Evolutionary conservation across 345 rosid genomes (phyloP), one percentile per base, ranked within the genome.

Genomic region (Sonneratia caseolaris): DNA sequence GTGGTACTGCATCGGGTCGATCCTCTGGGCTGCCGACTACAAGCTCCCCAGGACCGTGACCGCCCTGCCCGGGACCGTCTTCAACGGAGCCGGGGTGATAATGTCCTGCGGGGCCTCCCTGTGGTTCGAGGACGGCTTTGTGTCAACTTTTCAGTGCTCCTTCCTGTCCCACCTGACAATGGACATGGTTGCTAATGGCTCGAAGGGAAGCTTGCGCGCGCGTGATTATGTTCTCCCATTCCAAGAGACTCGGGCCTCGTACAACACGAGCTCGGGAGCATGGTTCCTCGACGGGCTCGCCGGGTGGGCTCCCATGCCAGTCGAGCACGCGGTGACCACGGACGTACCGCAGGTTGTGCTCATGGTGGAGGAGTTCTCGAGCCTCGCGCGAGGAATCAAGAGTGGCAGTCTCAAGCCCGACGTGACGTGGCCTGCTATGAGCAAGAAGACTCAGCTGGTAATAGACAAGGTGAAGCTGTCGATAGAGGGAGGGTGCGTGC

Each of bases 1-100:
- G 53, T 74, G 77, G 77, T 74, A 74, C 64, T 74, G 77, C 77
- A 74, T 74, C 62, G 35, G 69, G n/a, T 69, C 77, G 13, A 69
- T 74, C 73, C 72, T 74, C 62, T 74, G 72, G 73, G 68, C 69
- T 12, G 69, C 35, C 0, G 73, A 69, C 77, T 47, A 74, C 47
- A 53, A 37, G 19, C 73, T 74, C 56, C 77, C 77, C 22, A n/a
- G 48, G 12, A 62, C 48, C n/a, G 77, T 74, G 48, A 66, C 70
- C 24, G 73, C 77, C 64, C 48, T 70, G 68, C 72, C 42, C 38
- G 72, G 70, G 36, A 64, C 73, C 48, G 72, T 61, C 68, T 37
- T 11, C 72, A 74, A 74, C 45, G 69, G 69, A 6, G 45, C 38
- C 37, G 73, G 73, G 40, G 73, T 74, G 27, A 32, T 70, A 15